Base-by-base conservation (phyloP, 2,329 filamentous ascomycete genomes). In the Pyrenochaeta sp. region DNA sequence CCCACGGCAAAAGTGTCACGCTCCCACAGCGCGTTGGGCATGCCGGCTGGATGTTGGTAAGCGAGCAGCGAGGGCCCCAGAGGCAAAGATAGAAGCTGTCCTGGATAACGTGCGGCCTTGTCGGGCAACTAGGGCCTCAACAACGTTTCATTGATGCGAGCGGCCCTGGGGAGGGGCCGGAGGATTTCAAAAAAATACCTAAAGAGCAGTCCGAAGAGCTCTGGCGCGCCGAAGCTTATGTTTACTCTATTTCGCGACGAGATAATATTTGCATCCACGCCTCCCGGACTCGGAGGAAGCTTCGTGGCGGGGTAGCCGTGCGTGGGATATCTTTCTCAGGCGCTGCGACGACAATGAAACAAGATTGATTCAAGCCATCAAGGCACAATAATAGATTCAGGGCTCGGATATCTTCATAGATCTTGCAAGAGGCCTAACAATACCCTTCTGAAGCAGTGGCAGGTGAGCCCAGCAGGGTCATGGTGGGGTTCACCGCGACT, bases 401-500 rank as follows among this genome's bases (percentile, higher is more conserved):
- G 47, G 32, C 21, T 33, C 32, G 35, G 30, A 10, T 39, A 47
- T 43, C 31, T 45, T 21, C 15, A 51, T 11, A 39, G n/a, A 42
- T 46, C 47, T 53, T 51, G 45, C 42, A 45, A 15, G 44, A 27
- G 30, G 43, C 42, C 49, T 50, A 45, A 49, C 49, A 44, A 45
- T 36, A 45, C 33, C 42, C 45, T 45, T 42, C 45, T 61, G 61
- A 56, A 50, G 51, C 47, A 45, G 60, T 46, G 35, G 45, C 53
- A 54, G 46, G 43, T 20, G 33, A 56, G 53, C 45, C 36, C 41
- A 32, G 49, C 48, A 52, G 43, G 45, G 56, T 7, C 32, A 56
- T 64, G 61, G 68, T 69, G 71, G 70, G 68, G 69, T 68, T 52
- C 37, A 61, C 51, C 59, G 56, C 51, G 44, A 51, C 54, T 46